phyloP scores from a whole-genome alignment of 2,329 filamentous ascomycete genomes.

The Verticillium longisporum region DNA sequence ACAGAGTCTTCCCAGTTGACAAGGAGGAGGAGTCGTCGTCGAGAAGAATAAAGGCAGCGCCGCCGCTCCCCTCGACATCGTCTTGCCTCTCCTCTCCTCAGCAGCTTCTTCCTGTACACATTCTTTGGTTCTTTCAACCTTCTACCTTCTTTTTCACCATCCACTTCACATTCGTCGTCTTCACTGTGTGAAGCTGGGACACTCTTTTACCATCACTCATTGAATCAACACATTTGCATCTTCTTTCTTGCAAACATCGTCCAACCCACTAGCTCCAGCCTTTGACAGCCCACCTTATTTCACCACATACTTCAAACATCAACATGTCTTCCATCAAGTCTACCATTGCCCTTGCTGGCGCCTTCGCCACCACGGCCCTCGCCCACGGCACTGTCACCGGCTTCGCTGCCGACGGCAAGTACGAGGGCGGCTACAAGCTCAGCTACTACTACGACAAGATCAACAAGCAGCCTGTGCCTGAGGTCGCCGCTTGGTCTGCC shows the following conservation, averaged over 20 bases:
- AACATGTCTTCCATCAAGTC: constrained; percentile 1
- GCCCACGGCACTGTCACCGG: constrained; percentile 11
- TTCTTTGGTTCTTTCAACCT: constrained; percentile 1
- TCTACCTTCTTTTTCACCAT: constrained; percentile 2
- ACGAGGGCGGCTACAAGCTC: constrained; percentile 13
- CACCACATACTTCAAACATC: neutral
- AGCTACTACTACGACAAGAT: constrained; percentile 14
- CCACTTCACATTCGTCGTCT: constrained; percentile 1
- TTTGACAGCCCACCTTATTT: neutral
- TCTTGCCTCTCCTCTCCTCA: neutral
- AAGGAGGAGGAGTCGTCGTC: neutral
- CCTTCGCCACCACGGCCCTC: constrained; percentile 9
- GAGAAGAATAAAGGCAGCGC: neutral
- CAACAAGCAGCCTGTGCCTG: constrained; percentile 9
- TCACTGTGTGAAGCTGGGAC: constrained; percentile 4
- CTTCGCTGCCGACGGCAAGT: constrained; percentile 6
- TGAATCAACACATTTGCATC: neutral
- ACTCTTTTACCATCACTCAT: constrained; percentile 1
- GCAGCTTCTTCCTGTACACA: constrained; percentile 2
- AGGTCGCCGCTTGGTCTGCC: constrained; percentile 30
- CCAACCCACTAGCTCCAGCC: neutral
- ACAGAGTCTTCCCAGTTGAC: neutral
- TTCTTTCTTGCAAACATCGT: neutral
- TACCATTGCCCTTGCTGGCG: constrained; percentile 10
- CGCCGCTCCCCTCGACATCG: neutral